phyloP scores from a whole-genome alignment of 202 grass and related monocot genomes.

The Brachypodium distachyon region DNA sequence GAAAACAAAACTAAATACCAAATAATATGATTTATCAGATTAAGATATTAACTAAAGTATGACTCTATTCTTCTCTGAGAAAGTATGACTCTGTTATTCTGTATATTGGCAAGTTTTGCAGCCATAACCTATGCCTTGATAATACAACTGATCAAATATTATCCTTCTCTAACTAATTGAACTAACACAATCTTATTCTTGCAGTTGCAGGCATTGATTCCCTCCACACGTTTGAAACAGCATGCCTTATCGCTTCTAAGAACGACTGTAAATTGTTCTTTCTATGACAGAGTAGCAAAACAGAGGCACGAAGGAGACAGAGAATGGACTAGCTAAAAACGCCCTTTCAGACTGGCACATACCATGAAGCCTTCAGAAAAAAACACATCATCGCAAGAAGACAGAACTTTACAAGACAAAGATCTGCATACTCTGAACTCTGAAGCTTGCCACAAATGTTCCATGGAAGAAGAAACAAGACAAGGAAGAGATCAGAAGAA shows the following conservation, averaged over 20 bases:
- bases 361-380: background rate
- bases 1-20: too few species aligned
- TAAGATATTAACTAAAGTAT: background rate
- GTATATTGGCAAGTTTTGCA: background rate
- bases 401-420: background rate
- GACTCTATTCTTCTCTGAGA: too few species aligned
- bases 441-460: background rate
- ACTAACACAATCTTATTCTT: background rate
- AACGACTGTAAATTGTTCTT: background rate
- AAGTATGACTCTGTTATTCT: background rate
- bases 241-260: background rate
- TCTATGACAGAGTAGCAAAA: background rate
- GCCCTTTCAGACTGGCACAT: background rate
- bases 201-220: background rate
- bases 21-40: background rate
- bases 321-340: background rate
- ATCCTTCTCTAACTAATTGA: background rate
- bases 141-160: background rate
- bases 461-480: constrained; percentile 11
- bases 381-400: background rate
- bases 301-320: background rate
- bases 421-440: background rate
- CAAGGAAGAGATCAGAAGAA: background rate
- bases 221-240: background rate
- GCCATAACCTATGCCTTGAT: background rate